Evolutionary conservation across 352 stramenopile genomes (phyloP).

Genomic region (Phytopythium ostracodes): DNA sequence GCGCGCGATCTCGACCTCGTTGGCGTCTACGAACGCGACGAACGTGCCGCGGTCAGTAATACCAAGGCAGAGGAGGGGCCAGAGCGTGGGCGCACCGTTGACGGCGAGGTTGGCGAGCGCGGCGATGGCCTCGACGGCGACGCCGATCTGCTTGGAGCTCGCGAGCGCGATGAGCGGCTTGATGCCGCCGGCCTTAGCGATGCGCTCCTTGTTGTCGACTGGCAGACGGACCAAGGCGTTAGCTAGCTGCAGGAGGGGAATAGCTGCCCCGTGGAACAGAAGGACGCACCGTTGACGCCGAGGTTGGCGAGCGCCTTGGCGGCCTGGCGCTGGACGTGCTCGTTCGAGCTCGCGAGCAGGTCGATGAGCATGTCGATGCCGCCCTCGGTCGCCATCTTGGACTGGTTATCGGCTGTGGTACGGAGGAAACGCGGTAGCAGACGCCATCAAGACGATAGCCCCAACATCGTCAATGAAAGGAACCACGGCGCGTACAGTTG

Average conservation of each 20-base stretch:
- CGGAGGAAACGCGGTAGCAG: background rate
- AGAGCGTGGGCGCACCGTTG: conserved; percentile 54
- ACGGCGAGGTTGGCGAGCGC: conserved; percentile 93
- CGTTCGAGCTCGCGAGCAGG: conserved; percentile 78
- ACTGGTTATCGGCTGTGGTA: conserved; percentile 88
- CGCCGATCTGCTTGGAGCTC: conserved; percentile 78
- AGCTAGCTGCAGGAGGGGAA: too few species aligned
- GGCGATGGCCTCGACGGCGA: conserved; percentile 90
- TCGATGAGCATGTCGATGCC: conserved; percentile 93
- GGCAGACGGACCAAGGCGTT: background rate
- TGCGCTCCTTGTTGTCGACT: conserved; percentile 93
- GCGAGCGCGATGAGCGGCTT: conserved; percentile 79
- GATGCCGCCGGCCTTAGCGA: conserved; percentile 89
- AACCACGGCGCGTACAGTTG: conserved; percentile 58
- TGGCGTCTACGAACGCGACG: conserved; percentile 63
- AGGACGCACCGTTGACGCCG: conserved; percentile 78
- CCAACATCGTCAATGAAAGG: too few species aligned
- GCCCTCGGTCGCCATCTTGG: conserved; percentile 90
- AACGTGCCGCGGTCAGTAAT: too few species aligned
- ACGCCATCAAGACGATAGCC: background rate
- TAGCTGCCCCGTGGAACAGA: too few species aligned
- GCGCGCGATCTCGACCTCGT: conserved; percentile 89
- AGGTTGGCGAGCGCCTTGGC: conserved; percentile 94
- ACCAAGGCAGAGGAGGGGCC: too few species aligned
- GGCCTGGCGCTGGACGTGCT: conserved; percentile 91